Percentiles rank a stretch among this genome's conserved stretches.
These are phyloP conservation scores for Neopestalotiopsis clavispora DNA, from an alignment of 2,329 filamentous ascomycete species.

Conservation along the genomic window DNA sequence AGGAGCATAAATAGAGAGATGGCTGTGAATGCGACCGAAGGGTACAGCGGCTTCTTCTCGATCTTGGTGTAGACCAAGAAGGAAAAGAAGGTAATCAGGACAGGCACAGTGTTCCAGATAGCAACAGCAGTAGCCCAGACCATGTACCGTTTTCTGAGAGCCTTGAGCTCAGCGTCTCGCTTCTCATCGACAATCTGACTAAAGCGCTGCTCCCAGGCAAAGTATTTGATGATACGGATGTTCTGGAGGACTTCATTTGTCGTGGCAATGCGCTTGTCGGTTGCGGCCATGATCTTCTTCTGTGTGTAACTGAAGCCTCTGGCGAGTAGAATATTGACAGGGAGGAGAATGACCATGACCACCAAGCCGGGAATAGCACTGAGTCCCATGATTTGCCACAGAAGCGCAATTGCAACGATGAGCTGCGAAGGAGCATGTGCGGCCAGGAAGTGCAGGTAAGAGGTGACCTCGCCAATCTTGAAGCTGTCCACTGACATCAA, in stretches of 20 bases:
- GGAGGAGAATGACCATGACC: conserved; percentile 87
- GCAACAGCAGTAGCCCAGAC: conserved; percentile 92
- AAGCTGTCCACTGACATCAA: conserved; percentile 99
- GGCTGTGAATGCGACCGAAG: conserved; percentile 93
- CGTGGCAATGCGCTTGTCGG: conserved; percentile 92
- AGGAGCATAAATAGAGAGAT: conserved; percentile 95
- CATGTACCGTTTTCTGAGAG: conserved; percentile 82
- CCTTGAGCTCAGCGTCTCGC: conserved; percentile 75
- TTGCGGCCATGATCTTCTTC: conserved; percentile 89
- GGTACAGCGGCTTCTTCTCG: conserved; percentile 86
- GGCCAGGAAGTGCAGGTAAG: conserved; percentile 95
- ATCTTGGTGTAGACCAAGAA: conserved; percentile 92
- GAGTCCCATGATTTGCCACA: conserved; percentile 89
- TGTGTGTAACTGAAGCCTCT: conserved; percentile 85
- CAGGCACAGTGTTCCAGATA: conserved; percentile 94
- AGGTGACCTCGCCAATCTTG: conserved; percentile 93
- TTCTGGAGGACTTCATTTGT: conserved; percentile 98
- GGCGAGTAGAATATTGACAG: conserved; percentile 88
- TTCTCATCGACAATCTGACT: conserved; percentile 88
- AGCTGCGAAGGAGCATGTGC: conserved; percentile 90
- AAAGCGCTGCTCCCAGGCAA: conserved; percentile 96
- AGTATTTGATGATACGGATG: conserved; percentile 99
- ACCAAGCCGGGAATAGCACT: conserved; percentile 93
- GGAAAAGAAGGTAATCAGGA: conserved; percentile 94
- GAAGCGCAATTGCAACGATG: conserved; percentile 75